These are phyloP conservation scores for Paraurostyla sp. DNA, from an alignment of 73 alveolate species.

Conservation along the genomic window DNA sequence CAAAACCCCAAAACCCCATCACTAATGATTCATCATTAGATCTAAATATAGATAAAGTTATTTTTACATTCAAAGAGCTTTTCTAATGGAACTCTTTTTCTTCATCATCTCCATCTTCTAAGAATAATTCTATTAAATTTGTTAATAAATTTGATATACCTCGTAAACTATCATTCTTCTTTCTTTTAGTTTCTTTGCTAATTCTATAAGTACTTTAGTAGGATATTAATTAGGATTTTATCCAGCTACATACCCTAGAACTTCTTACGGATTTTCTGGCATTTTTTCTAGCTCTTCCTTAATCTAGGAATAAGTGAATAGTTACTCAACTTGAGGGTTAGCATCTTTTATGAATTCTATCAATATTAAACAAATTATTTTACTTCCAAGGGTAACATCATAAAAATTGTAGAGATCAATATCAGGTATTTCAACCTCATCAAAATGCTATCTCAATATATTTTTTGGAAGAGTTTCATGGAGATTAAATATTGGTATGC, in stretches of 20 bases:
- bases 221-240: conserved; percentile 64
- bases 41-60: too few species aligned
- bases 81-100: too few species aligned
- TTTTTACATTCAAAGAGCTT: too few species aligned
- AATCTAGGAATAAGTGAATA: conserved; percentile 38
- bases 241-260: conserved; percentile 23
- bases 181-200: conserved; percentile 61
- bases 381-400: conserved; percentile 61
- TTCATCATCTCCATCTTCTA: too few species aligned
- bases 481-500: conserved; percentile 64
- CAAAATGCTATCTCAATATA: conserved; percentile 68
- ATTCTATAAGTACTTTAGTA: conserved; percentile 54
- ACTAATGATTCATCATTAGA: too few species aligned
- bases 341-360: conserved; percentile 33
- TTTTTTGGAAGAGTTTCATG: conserved; percentile 75
- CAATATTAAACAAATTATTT: background rate
- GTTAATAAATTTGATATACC: too few species aligned
- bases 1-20: too few species aligned
- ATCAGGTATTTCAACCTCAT: conserved; percentile 83
- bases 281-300: conserved; percentile 40
- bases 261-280: conserved; percentile 53
- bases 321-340: background rate
- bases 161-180: conserved; percentile 63
- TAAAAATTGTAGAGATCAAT: conserved; percentile 71
- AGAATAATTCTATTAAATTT: too few species aligned